Conservation (phyloP, 345 rosid genomes). For the Anastatica hierochuntica region DNA sequence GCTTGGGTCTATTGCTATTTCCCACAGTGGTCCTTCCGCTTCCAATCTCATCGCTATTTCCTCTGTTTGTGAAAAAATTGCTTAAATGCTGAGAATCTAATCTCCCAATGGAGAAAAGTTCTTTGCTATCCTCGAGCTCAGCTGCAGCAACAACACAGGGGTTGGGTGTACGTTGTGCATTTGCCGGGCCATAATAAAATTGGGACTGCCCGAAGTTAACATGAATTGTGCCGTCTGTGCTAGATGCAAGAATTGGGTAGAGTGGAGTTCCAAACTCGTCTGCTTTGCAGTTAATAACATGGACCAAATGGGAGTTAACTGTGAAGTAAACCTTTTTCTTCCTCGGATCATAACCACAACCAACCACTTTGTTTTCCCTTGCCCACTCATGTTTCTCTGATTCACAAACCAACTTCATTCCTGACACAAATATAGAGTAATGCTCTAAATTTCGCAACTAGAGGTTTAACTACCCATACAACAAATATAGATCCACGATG, state of each 20-base stretch:
- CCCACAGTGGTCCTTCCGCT: conserved; percentile 24
- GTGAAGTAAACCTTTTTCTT: conserved; percentile 33
- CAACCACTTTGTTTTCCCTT: conserved; percentile 19
- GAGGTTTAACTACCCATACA: too few species aligned
- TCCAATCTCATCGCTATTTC: conserved; percentile 25
- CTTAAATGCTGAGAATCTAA: conserved; percentile 69
- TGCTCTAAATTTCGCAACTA: too few species aligned
- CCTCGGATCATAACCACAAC: conserved; percentile 33
- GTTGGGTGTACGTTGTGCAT: conserved; percentile 21
- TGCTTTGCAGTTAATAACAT: conserved; percentile 26
- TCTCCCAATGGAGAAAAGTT: conserved; percentile 87
- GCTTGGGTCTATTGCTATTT: conserved; percentile 18
- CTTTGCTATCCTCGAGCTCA: conserved; percentile 74
- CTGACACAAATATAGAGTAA: conserved; percentile 29
- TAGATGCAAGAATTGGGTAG: conserved; percentile 27
- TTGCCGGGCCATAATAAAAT: conserved; percentile 27
- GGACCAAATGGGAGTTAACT: conserved; percentile 25
- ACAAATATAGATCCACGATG: too few species aligned
- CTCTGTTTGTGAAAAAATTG: conserved; percentile 34
- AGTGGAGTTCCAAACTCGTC: conserved; percentile 31
- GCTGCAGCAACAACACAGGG: conserved; percentile 34
- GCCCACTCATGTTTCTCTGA: conserved; percentile 28
- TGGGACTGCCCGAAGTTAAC: conserved; percentile 29
- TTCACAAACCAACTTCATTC: conserved; percentile 43
- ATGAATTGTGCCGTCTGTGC: conserved; percentile 10